Conservation (phyloP, 2,329 filamentous ascomycete genomes). For the Ploettnerulaceae sp. region DNA sequence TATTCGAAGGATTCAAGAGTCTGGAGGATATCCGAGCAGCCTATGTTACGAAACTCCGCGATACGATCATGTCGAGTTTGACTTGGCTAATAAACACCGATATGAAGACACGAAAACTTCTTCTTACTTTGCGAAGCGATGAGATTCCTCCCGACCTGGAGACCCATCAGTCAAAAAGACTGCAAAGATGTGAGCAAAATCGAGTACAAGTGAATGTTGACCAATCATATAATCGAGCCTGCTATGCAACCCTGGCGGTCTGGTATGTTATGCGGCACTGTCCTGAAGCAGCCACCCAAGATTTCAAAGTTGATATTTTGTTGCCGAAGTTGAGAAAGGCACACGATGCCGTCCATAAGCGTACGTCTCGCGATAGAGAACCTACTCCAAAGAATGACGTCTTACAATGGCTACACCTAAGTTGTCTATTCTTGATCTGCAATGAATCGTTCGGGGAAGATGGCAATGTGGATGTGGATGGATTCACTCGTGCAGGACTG, state of each 20-base stretch:
- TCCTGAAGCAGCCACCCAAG: slow-evolving; percentile 7
- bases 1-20: slow-evolving; percentile 11
- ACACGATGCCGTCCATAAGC: slow-evolving; percentile 16
- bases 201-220: slow-evolving; percentile 14
- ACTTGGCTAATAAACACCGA: slow-evolving; percentile 19
- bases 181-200: slow-evolving; percentile 12
- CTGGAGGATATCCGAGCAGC: slow-evolving; percentile 11
- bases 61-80: slow-evolving; percentile 8
- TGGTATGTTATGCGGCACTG: slow-evolving; percentile 23
- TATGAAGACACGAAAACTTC: slow-evolving; percentile 12
- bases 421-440: slow-evolving; percentile 18
- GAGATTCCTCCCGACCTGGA: neutral
- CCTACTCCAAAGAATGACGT: slow-evolving; percentile 21
- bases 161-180: slow-evolving; percentile 10
- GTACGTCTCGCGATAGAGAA: slow-evolving; percentile 15
- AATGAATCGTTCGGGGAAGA: neutral
- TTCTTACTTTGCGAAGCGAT: slow-evolving; percentile 14
- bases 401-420: slow-evolving; percentile 19
- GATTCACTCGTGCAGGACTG: slow-evolving; percentile 10
- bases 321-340: slow-evolving; percentile 10
- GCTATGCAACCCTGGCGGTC: slow-evolving; percentile 19
- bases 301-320: slow-evolving; percentile 10
- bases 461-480: slow-evolving; percentile 2
- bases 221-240: slow-evolving; percentile 21
- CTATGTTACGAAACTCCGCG: slow-evolving; percentile 11